Conservation (phyloP, 2,329 filamentous ascomycete species). For the Pyrenophora teres region DNA sequence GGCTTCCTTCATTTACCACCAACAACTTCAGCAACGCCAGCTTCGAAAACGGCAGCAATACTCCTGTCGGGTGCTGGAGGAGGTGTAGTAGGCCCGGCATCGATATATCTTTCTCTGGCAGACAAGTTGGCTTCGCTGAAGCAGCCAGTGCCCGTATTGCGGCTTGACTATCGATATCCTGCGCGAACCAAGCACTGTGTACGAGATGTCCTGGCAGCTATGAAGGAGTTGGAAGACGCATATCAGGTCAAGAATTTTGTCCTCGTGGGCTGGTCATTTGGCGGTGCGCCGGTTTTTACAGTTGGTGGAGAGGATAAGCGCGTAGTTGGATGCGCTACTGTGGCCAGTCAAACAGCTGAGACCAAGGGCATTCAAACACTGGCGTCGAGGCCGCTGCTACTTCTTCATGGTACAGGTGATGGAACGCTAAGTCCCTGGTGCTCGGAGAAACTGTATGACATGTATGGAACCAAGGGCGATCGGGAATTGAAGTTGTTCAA, state of each 20-base stretch:
- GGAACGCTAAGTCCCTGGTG: background rate
- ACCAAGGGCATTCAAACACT: conserved; percentile 1
- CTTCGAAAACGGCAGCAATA: background rate
- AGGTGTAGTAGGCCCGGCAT: conserved; percentile 1
- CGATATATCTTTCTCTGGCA: conserved; percentile 1
- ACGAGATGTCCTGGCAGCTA: conserved; percentile 1
- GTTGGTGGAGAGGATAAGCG: background rate
- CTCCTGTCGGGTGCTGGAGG: conserved; percentile 3
- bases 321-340: conserved; percentile 1
- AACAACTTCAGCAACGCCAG: background rate
- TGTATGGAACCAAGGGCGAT: background rate
- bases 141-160: background rate
- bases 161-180: conserved; percentile 6
- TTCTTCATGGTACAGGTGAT: conserved; percentile 3
- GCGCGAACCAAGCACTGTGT: conserved; percentile 3
- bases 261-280: conserved; percentile 7
- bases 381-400: background rate
- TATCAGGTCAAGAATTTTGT: background rate
- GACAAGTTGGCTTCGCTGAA: background rate
- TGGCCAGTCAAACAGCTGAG: conserved; percentile 5
- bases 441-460: background rate
- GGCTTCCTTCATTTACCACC: conserved; percentile 4
- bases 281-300: conserved; percentile 1
- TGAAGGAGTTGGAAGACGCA: background rate
- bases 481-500: conserved; percentile 2